These are phyloP conservation scores for Acephala macrosclerotiorum DNA, from an alignment of 2,329 filamentous ascomycete species.

Conservation along the genomic window DNA sequence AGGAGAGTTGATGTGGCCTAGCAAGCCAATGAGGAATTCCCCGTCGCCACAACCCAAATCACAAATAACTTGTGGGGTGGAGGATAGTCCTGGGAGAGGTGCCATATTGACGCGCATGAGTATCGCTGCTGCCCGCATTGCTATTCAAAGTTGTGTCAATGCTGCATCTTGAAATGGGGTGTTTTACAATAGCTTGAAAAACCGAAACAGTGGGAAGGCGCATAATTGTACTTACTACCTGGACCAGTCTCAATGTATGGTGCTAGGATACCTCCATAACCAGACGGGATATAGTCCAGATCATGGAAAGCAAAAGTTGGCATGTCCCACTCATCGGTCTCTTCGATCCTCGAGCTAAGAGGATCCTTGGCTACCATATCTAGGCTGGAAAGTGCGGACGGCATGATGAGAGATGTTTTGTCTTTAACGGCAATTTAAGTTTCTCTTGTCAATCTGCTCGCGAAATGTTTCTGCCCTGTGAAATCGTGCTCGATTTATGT, in stretches of 20 bases:
- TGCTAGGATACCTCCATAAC: constrained; percentile 28
- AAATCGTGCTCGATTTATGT: constrained; percentile 28
- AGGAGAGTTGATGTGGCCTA: constrained; percentile 27
- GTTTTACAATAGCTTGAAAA: neutral
- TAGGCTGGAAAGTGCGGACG: too few species aligned
- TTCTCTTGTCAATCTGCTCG: too few species aligned
- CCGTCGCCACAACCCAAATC: constrained; percentile 37
- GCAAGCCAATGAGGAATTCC: constrained; percentile 32
- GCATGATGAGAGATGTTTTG: too few species aligned
- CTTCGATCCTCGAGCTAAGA: constrained; percentile 65
- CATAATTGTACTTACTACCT: constrained; percentile 16
- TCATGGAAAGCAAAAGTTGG: constrained; percentile 42
- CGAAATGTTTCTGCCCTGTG: too few species aligned
- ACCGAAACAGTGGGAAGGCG: neutral
- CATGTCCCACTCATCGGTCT: constrained; percentile 52
- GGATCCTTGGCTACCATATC: too few species aligned
- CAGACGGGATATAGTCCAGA: constrained; percentile 36
- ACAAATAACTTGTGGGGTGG: constrained; percentile 30
- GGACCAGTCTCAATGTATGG: constrained; percentile 36
- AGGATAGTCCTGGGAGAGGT: neutral
- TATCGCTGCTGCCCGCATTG: constrained; percentile 36
- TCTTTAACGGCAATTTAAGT: too few species aligned
- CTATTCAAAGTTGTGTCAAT: neutral
- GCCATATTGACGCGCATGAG: constrained; percentile 33
- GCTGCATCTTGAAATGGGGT: neutral